Conservation (phyloP, 78 protist genomes). For the Dictyostelium purpureum region DNA sequence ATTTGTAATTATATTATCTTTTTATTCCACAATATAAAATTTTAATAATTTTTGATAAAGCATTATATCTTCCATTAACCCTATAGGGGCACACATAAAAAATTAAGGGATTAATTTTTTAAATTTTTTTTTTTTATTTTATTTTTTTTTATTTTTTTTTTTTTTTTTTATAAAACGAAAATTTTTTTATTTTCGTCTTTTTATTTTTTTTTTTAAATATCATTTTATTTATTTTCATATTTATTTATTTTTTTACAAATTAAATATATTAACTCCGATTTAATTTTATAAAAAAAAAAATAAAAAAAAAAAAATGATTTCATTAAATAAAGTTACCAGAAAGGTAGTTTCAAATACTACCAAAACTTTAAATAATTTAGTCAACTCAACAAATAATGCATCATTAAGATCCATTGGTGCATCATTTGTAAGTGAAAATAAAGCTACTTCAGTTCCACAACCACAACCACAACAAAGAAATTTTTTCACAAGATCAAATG, state of each 20-base stretch:
- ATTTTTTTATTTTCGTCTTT: too few relatives aligned
- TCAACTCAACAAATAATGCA: not conserved
- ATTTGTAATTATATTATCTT: too few relatives aligned
- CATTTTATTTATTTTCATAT: not conserved
- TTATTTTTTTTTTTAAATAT: too few relatives aligned
- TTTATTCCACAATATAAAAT: too few relatives aligned
- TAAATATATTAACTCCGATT: not conserved
- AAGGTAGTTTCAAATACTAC: not conserved
- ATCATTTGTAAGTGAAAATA: not conserved
- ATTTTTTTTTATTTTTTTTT: too few relatives aligned
- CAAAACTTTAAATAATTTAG: not conserved
- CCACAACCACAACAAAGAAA: not conserved
- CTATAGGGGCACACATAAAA: too few relatives aligned
- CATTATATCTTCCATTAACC: too few relatives aligned
- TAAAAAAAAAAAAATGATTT: not conserved
- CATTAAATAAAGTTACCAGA: constrained; percentile 10
- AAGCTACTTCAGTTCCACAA: not conserved
- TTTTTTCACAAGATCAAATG: too few relatives aligned
- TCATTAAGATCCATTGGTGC: not conserved
- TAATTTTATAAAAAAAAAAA: not conserved
- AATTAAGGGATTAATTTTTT: too few relatives aligned
- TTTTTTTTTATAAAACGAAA: too few relatives aligned
- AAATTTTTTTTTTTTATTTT: too few relatives aligned
- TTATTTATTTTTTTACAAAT: not conserved
- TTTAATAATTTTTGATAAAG: too few relatives aligned